These are phyloP conservation scores for Aspergillus sp. DNA, from an alignment of 2,329 filamentous ascomycete genomes.

Conservation along the genomic window DNA sequence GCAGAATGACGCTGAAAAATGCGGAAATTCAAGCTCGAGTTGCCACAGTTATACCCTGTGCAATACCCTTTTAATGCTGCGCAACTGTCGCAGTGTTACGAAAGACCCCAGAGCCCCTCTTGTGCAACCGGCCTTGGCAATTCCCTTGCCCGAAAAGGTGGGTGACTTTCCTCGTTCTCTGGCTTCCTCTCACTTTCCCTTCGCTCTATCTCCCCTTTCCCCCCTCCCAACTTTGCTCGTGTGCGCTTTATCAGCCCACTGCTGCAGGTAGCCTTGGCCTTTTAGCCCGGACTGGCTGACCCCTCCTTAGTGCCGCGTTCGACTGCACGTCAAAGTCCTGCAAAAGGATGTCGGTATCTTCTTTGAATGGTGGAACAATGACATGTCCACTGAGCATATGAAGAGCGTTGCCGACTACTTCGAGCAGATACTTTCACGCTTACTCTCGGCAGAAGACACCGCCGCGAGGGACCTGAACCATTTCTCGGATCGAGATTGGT, in stretches of 20 bases:
- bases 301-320: conserved; percentile 34
- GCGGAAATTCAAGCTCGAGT: conserved; percentile 9
- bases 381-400: conserved; percentile 40
- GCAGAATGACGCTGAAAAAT: conserved; percentile 12
- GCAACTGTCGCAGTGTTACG: conserved; percentile 29
- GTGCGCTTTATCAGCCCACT: not conserved
- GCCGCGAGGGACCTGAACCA: conserved; percentile 53
- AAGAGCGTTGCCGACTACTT: conserved; percentile 56
- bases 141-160: conserved; percentile 37
- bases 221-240: not conserved
- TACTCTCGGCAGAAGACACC: conserved; percentile 47
- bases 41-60: conserved; percentile 30
- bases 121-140: conserved; percentile 30
- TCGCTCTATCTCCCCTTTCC: not conserved
- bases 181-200: not conserved
- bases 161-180: conserved; percentile 7
- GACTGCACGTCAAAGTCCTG: conserved; percentile 39
- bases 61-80: conserved; percentile 41
- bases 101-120: conserved; percentile 16
- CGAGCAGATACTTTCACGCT: conserved; percentile 52
- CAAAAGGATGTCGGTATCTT: conserved; percentile 38
- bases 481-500: conserved; percentile 58
- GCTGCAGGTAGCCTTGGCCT: not conserved
- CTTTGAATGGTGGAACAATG: conserved; percentile 42
- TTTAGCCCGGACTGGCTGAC: conserved; percentile 8